Base-by-base conservation (phyloP, 345 rosid species). In the Leavenworthia alabamica region DNA sequence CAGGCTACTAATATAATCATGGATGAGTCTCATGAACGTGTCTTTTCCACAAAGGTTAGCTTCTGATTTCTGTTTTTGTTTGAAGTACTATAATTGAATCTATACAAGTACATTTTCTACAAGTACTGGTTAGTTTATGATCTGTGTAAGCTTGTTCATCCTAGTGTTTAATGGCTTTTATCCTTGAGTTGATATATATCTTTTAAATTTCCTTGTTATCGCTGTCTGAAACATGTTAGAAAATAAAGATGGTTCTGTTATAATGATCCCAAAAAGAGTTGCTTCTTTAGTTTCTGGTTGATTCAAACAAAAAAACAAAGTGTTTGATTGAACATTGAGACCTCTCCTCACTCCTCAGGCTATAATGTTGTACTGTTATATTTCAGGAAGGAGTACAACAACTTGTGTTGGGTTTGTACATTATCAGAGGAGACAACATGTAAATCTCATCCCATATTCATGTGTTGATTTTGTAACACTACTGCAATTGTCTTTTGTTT, bases 401-500 rank as follows among this genome's bases (percentile, higher is more conserved):
- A 69, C 83, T 75, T 58, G 97, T 89, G 56, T 66, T 93, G 79
- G 99, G 99, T 61, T 82, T 93, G 71, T 89, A 89, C 87, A 86
- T 87, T 66, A 89, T 93, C 76, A 78, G 99, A 79, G 99, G 99
- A 5, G 99, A 93, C 74, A 93, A 93, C 83, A 93, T 93, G 97
- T 93, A 89, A 53, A 37, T 29, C 22, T 40, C 56, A 56, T 11
- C 16, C 39, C 33, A 52, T 32, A 24, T 2, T 27, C 2, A 20
- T 33, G 9, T 17, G 32, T 33, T 23, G 27, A 28, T 36, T 28
- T 6, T 61, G 26, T 56, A 49, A 62, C 28, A 8, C 2, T 41
- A 8, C 2, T 41, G 14, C n/a, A 41, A 17, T 32, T 48, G 14
- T 20, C 2, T 6, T 0, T 37, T 37, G 1, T 37, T 37, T 0